Base-by-base conservation (phyloP, 441 rosid genomes). In the Capsella rubella region DNA sequence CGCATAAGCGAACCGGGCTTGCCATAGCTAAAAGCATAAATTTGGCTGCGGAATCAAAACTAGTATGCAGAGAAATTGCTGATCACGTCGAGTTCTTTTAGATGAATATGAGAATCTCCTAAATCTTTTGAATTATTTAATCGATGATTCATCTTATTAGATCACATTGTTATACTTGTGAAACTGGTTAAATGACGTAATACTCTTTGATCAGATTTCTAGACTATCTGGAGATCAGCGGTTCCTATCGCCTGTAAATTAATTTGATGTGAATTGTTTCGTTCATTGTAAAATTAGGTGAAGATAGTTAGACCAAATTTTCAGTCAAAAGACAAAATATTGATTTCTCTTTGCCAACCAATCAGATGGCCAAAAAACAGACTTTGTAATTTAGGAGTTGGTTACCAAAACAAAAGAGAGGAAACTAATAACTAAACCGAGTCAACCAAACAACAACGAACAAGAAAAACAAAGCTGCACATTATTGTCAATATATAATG, bases 51-150 rank as follows among this genome's bases (percentile, higher is more conserved):
- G 89, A 83, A 50, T 79, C 88, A 21, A 90, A 89, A 82, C 63
- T 92, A 18, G 61, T 87, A 43, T 89, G 97, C 68, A 86, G 90
- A 81, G 98, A 94, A 73, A 87, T 91, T 15, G 93, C 97, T 0
- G 97, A 93, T 57, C 96, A 87, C 62, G 86, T 89, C 11, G 97
- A 92, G 70, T 86, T 81, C 74, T 72, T 83, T 65, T 64, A 82
- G 80, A 78, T 84, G 72, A 54, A 37, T 52, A 43, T 51, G 43
- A 11, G 31, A 68, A 13, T 40, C 28, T 49, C 28, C 14, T 40
- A 43, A 39, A 12, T 14, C 67, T 58, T 51, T 4, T 74, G 50
- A 67, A 67, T 59, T 14, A 2, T 43, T 21, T 29, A 74, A 43
- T n/a, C 55, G 64, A 64, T 63, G 57, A 43, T 52, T 42, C 27